These are phyloP conservation scores for Aspergillus coremiiformis DNA, from an alignment of 495 filamentous ascomycete genomes.

Conservation along the genomic window DNA sequence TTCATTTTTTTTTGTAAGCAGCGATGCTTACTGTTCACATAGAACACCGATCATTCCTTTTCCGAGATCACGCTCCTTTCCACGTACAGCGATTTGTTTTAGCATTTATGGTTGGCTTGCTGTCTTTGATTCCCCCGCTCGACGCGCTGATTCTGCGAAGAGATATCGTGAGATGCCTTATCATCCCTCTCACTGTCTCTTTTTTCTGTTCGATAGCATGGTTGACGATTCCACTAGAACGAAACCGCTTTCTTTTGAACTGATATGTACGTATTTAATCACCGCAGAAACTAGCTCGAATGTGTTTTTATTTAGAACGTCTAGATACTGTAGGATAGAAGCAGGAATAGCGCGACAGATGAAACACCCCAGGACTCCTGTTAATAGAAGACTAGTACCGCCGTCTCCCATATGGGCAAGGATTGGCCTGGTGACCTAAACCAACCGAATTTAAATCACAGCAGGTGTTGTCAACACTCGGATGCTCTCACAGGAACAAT, in stretches of 20 bases:
- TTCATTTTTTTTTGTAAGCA: not conserved
- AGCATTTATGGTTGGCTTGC: conserved; percentile 17
- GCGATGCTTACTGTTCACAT: conserved; percentile 4
- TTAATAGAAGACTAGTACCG: not conserved
- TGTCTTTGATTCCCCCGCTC: conserved; percentile 21
- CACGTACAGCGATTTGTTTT: conserved; percentile 15
- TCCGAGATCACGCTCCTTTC: conserved; percentile 9
- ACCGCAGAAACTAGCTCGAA: conserved; percentile 15
- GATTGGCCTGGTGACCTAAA: not conserved
- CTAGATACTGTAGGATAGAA: not conserved
- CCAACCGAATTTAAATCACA: not conserved
- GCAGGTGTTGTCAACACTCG: too few species aligned
- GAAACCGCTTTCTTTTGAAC: conserved; percentile 13
- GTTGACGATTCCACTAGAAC: not conserved
- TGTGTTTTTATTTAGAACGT: not conserved
- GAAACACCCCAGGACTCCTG: not conserved
- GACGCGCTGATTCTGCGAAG: conserved; percentile 14
- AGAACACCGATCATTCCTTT: conserved; percentile 17
- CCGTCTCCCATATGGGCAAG: not conserved
- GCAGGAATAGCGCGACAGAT: not conserved
- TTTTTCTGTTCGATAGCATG: conserved; percentile 9
- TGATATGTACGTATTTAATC: conserved; percentile 23
- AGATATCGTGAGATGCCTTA: conserved; percentile 8
- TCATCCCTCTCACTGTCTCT: conserved; percentile 9
- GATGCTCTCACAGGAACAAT: too few species aligned